Conservation (phyloP, 2,329 filamentous ascomycete genomes). For the Exophiala bonariae region DNA sequence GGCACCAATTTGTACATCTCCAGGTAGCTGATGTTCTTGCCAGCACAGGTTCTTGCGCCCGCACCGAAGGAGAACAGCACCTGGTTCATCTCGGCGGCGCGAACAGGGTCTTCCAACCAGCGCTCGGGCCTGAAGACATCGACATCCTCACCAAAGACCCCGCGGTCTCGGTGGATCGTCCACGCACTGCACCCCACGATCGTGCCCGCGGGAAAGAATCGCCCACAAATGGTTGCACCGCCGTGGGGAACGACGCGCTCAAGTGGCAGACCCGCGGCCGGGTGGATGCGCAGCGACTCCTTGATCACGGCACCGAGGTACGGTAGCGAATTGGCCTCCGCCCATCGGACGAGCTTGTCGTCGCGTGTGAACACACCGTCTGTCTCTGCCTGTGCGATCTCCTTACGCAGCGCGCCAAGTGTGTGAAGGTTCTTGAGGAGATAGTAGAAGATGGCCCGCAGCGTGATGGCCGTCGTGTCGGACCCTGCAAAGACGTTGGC, state of each 20-base stretch:
- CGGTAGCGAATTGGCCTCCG: constrained; percentile 31
- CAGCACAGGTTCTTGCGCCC: constrained; percentile 46
- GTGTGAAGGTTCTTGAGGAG: constrained; percentile 61
- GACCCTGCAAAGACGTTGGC: constrained; percentile 62
- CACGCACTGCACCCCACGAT: constrained; percentile 47
- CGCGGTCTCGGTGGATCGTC: constrained; percentile 41
- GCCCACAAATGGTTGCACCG: constrained; percentile 32
- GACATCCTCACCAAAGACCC: constrained; percentile 40
- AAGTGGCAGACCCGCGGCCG: constrained; percentile 33
- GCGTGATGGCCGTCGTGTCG: constrained; percentile 75
- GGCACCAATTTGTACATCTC: constrained; percentile 31
- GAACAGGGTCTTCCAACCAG: constrained; percentile 59
- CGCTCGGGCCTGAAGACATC: constrained; percentile 59
- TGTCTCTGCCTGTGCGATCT: constrained; percentile 3
- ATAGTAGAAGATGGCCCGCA: constrained; percentile 72
- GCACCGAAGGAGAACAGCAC: constrained; percentile 48
- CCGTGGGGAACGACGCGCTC: constrained; percentile 33
- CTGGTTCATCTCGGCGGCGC: constrained; percentile 46
- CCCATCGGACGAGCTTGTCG: constrained; percentile 49
- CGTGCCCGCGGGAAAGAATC: constrained; percentile 26
- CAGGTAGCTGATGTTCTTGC: constrained; percentile 27
- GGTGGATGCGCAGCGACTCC: constrained; percentile 37
- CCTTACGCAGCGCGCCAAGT: constrained; percentile 11
- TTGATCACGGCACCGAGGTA: constrained; percentile 35
- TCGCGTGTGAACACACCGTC: constrained; percentile 55